Evolutionary conservation across 1,284 basidiomycete genomes (phyloP), one percentile per base, ranked within the genome.

Genomic region (Pseudozyma tsukubaensis): DNA sequence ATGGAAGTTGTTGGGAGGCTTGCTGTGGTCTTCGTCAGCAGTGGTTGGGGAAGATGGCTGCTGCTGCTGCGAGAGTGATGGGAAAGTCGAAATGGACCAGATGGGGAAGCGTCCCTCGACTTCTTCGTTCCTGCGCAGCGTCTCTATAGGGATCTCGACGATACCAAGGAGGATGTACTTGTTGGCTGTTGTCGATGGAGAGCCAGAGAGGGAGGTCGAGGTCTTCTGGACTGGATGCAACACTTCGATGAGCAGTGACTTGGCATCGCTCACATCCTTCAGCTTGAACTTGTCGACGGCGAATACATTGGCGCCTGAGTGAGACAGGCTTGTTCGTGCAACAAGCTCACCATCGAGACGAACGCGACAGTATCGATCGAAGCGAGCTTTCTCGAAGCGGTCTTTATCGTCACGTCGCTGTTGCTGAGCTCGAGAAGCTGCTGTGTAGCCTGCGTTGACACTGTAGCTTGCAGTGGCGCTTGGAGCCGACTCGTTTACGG

Each of bases 71-170:
- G 52, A 50, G 6, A 48, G 37, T 2, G 50, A 40, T 0, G 60
- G 47, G 12, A 67, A 61, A 32, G 67, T 59, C 18, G 63, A 55
- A 19, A 58, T 42, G 49, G 77, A 76, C 78, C 78, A 81, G 51
- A 81, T 72, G 6, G 80, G 80, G 54, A 77, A 81, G 16, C 77
- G 78, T 9, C 80, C 80, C 5, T 78, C 71, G 13, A 81, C 48
- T 19, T 77, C 75, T 54, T 81, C 80, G n/a, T 78, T 78, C 12
- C 80, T 61, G 16, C 74, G 62, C 47, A 80, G 40, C 18, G 70
- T 79, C n/a, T 80, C 75, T 44, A 81, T 62, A 14, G 78, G 76
- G 14, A 81, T 63, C 54, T 78, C 71, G 37, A 80, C 78, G 6
- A 73, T 37, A 16, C 80, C 80, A 11, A 80, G 45, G n/a, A 79